These are phyloP conservation scores for Neurospora hispaniola DNA, from an alignment of 495 filamentous ascomycete species.

Conservation along the genomic window DNA sequence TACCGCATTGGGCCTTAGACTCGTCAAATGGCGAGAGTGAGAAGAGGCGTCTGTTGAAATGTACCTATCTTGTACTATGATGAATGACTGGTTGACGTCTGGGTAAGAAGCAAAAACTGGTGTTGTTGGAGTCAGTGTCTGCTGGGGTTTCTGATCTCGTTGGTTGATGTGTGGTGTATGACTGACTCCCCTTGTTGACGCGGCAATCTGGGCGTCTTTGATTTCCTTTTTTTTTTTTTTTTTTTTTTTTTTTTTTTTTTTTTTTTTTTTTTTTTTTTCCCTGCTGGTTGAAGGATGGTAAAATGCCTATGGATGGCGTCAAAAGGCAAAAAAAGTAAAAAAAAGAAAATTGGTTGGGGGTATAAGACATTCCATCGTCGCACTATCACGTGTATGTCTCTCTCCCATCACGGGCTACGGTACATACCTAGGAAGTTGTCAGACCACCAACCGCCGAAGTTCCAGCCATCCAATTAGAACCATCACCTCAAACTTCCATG, in stretches of 20 bases:
- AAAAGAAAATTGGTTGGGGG: neutral
- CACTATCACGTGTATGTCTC: neutral
- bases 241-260: too few relatives aligned
- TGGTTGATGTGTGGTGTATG: neutral
- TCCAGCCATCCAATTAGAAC: neutral
- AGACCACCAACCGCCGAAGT: neutral
- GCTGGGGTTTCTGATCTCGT: neutral
- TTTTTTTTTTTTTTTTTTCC: too few relatives aligned
- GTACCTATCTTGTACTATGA: neutral
- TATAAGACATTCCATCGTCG: neutral
- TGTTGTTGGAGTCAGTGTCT: neutral
- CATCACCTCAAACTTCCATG: neutral
- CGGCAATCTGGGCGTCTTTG: neutral
- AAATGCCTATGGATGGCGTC: neutral
- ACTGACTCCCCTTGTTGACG: too few relatives aligned
- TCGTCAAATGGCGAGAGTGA: neutral
- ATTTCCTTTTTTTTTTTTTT: neutral
- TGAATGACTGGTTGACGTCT: neutral
- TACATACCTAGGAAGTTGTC: neutral
- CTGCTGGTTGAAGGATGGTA: neutral
- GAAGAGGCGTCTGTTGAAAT: neutral
- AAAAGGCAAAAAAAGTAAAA: neutral
- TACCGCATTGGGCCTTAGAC: conserved; percentile 31
- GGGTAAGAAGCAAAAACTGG: neutral
- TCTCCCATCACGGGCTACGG: neutral